Evolutionary conservation across 2,329 filamentous ascomycete genomes (phyloP), one percentile per base, ranked within the genome.

Genomic region (Cordyceps militaris): DNA sequence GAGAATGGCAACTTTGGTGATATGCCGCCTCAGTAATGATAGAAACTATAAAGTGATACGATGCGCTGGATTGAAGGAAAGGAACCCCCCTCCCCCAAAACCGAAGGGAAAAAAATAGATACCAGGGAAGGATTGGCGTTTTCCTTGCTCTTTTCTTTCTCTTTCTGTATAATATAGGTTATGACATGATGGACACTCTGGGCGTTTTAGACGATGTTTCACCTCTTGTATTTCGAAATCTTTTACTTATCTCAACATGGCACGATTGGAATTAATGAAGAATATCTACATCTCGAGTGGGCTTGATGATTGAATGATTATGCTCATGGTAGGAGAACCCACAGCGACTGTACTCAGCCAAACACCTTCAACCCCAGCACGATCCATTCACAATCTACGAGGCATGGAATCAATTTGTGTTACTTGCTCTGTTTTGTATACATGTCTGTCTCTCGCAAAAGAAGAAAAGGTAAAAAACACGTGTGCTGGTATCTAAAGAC

Each of bases 1-100:
- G 83, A 86, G 66, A 86, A 86, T 61, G 83, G 83, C 6, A 79
- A 77, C 59, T 80, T 78, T 65, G 73, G 71, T 5, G 60, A 63
- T 14, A 61, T 58, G 23, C 52, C 44, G 13, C 34, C 42, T 14
- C 43, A 40, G 23, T 47, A 24, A 38, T 8, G 9, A 46, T 21
- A 11, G n/a, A 23, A n/a, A n/a, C n/a, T n/a, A n/a, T n/a, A n/a
- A n/a, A n/a, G n/a, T n/a, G n/a, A n/a, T n/a, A n/a, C n/a, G n/a
- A n/a, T n/a, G n/a, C n/a, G n/a, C n/a, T n/a, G n/a, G n/a, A n/a
- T n/a, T n/a, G n/a, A n/a, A n/a, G n/a, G n/a, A n/a, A n/a, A n/a
- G n/a, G n/a, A n/a, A n/a, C n/a, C n/a, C n/a, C n/a, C n/a, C n/a
- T n/a, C n/a, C n/a, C n/a, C n/a, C n/a, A 58, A 57, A 56, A n/a